These are phyloP conservation scores for Firmiana major DNA, from an alignment of 345 rosid genomes.

Conservation along the genomic window DNA sequence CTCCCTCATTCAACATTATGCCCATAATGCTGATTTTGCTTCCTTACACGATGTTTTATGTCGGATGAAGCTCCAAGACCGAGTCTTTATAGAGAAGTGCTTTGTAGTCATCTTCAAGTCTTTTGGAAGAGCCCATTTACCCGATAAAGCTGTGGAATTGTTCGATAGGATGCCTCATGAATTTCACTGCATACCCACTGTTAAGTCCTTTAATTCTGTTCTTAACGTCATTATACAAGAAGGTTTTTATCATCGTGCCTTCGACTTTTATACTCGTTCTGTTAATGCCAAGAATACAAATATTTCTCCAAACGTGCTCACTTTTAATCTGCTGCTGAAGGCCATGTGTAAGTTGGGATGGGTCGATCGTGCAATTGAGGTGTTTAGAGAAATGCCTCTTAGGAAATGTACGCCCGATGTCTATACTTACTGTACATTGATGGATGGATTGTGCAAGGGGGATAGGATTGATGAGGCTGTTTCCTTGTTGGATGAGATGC, in stretches of 20 bases:
- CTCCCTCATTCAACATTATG: slow-evolving; percentile 54
- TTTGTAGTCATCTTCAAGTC: slow-evolving; percentile 65
- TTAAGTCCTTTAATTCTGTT: slow-evolving; percentile 84
- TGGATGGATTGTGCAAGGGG: slow-evolving; percentile 90
- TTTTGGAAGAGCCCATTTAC: slow-evolving; percentile 63
- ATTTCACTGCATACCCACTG: slow-evolving; percentile 66
- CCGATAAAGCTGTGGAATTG: slow-evolving; percentile 58
- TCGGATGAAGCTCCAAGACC: slow-evolving; percentile 58
- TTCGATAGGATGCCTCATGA: slow-evolving; percentile 61
- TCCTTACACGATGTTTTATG: slow-evolving; percentile 53
- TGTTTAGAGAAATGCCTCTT: slow-evolving; percentile 65
- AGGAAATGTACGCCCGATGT: slow-evolving; percentile 61
- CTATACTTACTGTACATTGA: slow-evolving; percentile 82
- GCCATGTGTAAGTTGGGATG: slow-evolving; percentile 65
- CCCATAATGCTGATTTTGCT: slow-evolving; percentile 50
- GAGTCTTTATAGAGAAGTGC: slow-evolving; percentile 52
- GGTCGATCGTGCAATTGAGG: slow-evolving; percentile 65
- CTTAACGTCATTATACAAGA: slow-evolving; percentile 63
- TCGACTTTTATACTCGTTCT: slow-evolving; percentile 62
- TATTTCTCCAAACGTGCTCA: slow-evolving; percentile 58
- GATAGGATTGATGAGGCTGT: slow-evolving; percentile 81
- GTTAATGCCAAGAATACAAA: slow-evolving; percentile 41
- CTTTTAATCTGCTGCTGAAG: slow-evolving; percentile 70
- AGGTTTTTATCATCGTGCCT: slow-evolving; percentile 48
- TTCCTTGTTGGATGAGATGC: slow-evolving; percentile 88